Percentiles rank a stretch among this genome's conserved stretches.
Evolutionary conservation across 345 rosid genomes (phyloP).

Genomic region (Pseudoturritis turrita): DNA sequence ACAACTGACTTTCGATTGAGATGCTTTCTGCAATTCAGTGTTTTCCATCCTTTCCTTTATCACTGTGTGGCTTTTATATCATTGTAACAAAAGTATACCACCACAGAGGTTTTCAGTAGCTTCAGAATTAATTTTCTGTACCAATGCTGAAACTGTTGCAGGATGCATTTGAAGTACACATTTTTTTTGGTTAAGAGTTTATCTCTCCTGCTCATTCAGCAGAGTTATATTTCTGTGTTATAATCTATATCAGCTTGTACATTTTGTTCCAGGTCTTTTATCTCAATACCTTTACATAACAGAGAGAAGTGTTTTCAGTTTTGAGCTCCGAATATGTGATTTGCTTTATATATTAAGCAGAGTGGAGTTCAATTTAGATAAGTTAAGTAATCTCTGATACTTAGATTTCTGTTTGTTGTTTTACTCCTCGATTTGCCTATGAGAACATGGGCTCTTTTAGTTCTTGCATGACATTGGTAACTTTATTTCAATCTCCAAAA

Average conservation of each 20-base stretch:
- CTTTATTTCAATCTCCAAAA: neutral
- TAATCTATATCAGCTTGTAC: neutral
- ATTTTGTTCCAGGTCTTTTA: neutral
- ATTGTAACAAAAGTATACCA: neutral
- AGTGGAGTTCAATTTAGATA: neutral
- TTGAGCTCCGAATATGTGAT: neutral
- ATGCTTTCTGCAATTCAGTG: neutral
- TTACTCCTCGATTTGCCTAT: neutral
- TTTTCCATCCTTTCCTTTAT: neutral
- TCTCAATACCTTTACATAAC: neutral
- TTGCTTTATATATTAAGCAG: neutral
- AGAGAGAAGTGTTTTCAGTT: neutral
- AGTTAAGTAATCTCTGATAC: neutral
- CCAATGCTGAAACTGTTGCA: neutral
- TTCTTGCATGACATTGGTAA: neutral
- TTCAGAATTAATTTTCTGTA: neutral
- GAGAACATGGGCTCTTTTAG: neutral
- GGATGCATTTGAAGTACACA: neutral
- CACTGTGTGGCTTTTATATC: neutral
- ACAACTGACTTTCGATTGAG: neutral
- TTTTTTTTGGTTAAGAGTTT: neutral
- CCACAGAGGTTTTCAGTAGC: neutral
- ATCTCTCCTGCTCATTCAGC: neutral
- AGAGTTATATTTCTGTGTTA: neutral
- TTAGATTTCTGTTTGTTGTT: neutral